phyloP scores from a whole-genome alignment of 306 rosid genomes.

The Cyclanthera cordifolia region DNA sequence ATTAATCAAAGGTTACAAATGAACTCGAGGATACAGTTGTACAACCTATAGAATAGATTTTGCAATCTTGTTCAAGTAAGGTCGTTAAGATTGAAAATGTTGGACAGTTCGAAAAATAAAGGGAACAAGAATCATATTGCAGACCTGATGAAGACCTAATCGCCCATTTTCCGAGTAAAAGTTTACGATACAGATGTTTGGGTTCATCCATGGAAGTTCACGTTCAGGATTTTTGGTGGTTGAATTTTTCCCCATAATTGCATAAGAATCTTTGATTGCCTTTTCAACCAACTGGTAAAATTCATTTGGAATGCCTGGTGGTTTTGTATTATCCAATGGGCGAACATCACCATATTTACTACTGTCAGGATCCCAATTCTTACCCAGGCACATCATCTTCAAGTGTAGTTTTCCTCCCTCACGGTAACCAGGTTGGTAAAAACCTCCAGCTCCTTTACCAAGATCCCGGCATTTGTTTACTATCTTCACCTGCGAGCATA shows the following conservation, averaged over 20 bases:
- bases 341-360: conserved; percentile 31
- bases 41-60: neutral
- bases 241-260: conserved; percentile 14
- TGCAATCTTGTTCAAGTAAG: neutral
- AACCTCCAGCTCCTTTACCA: conserved; percentile 61
- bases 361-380: conserved; percentile 67
- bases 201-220: conserved; percentile 30
- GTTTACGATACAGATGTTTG: conserved; percentile 63
- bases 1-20: neutral
- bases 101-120: neutral
- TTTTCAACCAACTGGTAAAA: conserved; percentile 27
- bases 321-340: conserved; percentile 36
- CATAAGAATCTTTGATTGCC: conserved; percentile 32
- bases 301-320: conserved; percentile 40
- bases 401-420: conserved; percentile 43
- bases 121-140: neutral
- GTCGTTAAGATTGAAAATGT: neutral
- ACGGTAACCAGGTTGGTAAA: conserved; percentile 65
- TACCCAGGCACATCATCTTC: conserved; percentile 89
- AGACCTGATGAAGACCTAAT: conserved; percentile 78
- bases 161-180: conserved; percentile 45
- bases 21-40: neutral
- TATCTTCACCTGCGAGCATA: conserved; percentile 24
- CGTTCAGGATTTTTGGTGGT: conserved; percentile 6
- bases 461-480: conserved; percentile 40